Evolutionary conservation across 305 asterid genomes (phyloP).

Genomic region (Solanum hybrid): DNA sequence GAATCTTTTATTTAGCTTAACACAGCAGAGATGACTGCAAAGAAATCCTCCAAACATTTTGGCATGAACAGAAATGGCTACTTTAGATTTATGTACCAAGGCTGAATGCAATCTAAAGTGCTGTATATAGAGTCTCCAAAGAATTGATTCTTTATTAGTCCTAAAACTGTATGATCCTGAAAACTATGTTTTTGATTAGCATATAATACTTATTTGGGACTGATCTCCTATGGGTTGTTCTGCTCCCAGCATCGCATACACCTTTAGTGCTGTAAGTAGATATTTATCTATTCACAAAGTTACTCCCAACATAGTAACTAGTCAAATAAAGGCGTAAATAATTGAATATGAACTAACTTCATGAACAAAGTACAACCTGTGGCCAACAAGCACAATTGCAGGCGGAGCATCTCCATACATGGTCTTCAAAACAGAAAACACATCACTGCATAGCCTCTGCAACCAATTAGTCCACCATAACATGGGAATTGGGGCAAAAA

Average conservation of each 20-base stretch:
- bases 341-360: slow-evolving; percentile 1
- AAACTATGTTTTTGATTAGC: not conserved
- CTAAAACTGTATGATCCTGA: not conserved
- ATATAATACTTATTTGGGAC: not conserved
- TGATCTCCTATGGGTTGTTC: not conserved
- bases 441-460: slow-evolving; percentile 78
- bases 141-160: not conserved
- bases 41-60: not conserved
- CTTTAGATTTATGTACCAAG: not conserved
- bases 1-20: not conserved
- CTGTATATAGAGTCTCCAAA: not conserved
- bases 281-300: not conserved
- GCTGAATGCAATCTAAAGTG: not conserved
- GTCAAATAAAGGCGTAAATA: not conserved
- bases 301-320: not conserved
- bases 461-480: slow-evolving; percentile 16
- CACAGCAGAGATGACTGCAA: not conserved
- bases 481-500: slow-evolving; percentile 4
- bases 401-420: slow-evolving; percentile 89
- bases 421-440: slow-evolving; percentile 70
- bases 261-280: not conserved
- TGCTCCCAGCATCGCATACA: not conserved
- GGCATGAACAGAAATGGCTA: not conserved
- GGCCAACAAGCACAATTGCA: slow-evolving; percentile 89
- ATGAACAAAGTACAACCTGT: slow-evolving; percentile 52